Evolutionary conservation across 1,284 basidiomycete genomes (phyloP), one percentile per base, ranked within the genome.

Genomic region (Cystobasidium sp.): DNA sequence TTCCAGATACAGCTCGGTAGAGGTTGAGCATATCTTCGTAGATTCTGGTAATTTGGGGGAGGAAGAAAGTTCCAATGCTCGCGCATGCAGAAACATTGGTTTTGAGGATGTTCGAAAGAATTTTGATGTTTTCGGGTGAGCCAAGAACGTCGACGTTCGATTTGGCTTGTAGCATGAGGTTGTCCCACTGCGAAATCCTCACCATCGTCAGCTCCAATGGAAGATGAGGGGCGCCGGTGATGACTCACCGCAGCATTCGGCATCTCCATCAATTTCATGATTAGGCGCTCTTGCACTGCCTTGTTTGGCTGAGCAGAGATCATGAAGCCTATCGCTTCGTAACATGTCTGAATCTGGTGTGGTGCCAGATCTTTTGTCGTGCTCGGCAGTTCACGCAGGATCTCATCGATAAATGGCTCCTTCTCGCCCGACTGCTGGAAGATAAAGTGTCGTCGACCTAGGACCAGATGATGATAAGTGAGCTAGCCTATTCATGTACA

Each of bases 281-380:
- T 98, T 72, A 99, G 86, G 77, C 93, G 91, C 84, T 99, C 97
- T 83, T 98, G 97, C 78, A 92, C 92, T 18, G 93, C 91, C 82
- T 97, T 96, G 84, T 99, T 97, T 56, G 96, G 96, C 82, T 99
- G 97, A 1, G 96, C 94, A 20, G 95, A 94, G 79, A 99, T 97
- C 97, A 99, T 99, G 85, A 98, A 94, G 22, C 97, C 97, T 63
- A 98, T 92, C 7, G 97, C 97, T 84, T 99, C 96, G 80, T 97
- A 97, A 85, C 96, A 97, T 31, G 95, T 92, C 88, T 80, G 65
- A 80, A 90, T 92, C 85, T 99, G 97, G 81, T 93, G 92, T 53
- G 97, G 93, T 5, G 92, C 92, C 20, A 99, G 85, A 82, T 99
- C 97, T 64, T 94, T 90, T 3, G 97, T 99, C 81, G 97, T 99